Evolutionary conservation across 148 eudicot species (phyloP).

Genomic region (Rhododendron molle): DNA sequence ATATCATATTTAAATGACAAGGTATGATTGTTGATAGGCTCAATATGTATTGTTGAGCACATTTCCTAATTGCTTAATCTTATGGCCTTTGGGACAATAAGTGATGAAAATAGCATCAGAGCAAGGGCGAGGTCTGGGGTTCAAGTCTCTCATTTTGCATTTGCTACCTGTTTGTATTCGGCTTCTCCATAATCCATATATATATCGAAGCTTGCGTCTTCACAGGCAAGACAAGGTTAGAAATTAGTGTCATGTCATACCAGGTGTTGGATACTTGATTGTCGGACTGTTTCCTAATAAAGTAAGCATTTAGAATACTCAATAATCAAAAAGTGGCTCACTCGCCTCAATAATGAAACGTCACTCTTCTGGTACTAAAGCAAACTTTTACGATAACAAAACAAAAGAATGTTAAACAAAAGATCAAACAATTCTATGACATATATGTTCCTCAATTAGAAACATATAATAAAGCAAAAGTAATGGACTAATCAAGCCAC

Average conservation of each 20-base stretch:
- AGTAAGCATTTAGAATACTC: background rate
- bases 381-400: background rate
- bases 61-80: background rate
- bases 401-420: background rate
- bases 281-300: background rate
- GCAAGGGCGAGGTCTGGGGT: background rate
- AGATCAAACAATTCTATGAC: background rate
- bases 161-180: background rate
- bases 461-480: background rate
- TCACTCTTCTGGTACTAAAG: background rate
- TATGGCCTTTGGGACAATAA: background rate
- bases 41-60: background rate
- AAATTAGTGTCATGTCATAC: background rate
- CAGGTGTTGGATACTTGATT: background rate
- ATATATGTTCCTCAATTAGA: background rate
- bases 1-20: background rate
- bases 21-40: background rate
- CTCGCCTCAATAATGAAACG: background rate
- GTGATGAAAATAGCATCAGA: background rate
- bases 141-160: background rate
- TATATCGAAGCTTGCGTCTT: background rate
- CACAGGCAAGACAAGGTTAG: background rate
- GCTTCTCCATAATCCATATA: background rate
- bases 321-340: background rate
- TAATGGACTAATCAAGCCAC: background rate